A percentile compares a stretch with the other conserved stretches of the same genome.
phyloP scores from a whole-genome alignment of 2,329 filamentous ascomycete species.

The Bisporella sp. region DNA sequence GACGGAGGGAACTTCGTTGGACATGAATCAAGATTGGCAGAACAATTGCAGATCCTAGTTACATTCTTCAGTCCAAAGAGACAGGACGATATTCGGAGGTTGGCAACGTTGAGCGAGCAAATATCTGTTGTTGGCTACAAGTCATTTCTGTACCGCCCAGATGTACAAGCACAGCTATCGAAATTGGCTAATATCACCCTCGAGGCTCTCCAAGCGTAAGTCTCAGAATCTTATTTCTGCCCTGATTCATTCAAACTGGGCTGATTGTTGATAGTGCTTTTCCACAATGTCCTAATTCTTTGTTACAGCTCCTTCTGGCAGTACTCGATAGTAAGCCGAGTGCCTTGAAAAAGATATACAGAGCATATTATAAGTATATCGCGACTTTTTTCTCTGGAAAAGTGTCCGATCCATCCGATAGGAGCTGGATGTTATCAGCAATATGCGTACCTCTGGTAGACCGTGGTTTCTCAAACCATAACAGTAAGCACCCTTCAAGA shows the following conservation, averaged over 20 bases:
- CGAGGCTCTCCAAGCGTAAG: slow-evolving; percentile 21
- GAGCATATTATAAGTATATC: slow-evolving; percentile 23
- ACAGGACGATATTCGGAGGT: slow-evolving; percentile 41
- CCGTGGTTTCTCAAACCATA: slow-evolving; percentile 4
- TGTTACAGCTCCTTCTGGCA: slow-evolving; percentile 20
- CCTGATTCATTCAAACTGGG: not conserved
- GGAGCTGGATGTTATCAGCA: slow-evolving; percentile 14
- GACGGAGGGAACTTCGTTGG: slow-evolving; percentile 17
- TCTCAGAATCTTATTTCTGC: not conserved
- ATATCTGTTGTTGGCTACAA: slow-evolving; percentile 27
- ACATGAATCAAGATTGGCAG: slow-evolving; percentile 30
- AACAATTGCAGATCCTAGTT: slow-evolving; percentile 41
- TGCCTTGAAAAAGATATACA: slow-evolving; percentile 19
- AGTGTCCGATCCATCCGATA: slow-evolving; percentile 6
- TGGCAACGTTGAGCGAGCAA: slow-evolving; percentile 33
- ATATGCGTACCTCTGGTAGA: slow-evolving; percentile 18
- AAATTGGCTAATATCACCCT: slow-evolving; percentile 19
- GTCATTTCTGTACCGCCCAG: slow-evolving; percentile 24
- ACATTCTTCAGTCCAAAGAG: slow-evolving; percentile 40
- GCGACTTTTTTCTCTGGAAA: slow-evolving; percentile 15
- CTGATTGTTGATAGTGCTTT: slow-evolving; percentile 15
- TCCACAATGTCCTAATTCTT: slow-evolving; percentile 7
- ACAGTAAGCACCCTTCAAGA: slow-evolving; percentile 9
- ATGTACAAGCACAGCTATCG: slow-evolving; percentile 16
- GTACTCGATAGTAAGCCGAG: slow-evolving; percentile 15